These are phyloP conservation scores for Trypanosoma scelopori DNA, from an alignment of 208 protist species.

Conservation along the genomic window DNA sequence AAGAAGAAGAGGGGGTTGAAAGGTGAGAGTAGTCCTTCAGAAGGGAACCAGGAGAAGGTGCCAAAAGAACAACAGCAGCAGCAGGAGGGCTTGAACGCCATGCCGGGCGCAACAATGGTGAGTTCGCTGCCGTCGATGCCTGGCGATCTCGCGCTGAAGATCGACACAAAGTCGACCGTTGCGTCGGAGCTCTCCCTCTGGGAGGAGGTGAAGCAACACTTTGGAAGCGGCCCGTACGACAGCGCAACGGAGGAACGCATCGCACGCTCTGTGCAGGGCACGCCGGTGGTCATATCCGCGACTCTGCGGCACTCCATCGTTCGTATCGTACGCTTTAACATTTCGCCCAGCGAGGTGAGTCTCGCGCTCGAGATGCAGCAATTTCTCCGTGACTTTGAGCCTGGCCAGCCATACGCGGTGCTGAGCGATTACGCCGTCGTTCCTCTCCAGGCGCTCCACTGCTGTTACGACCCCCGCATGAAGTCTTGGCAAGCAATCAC, in stretches of 20 bases:
- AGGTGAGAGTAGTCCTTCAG: not conserved
- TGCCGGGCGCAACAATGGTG: not conserved
- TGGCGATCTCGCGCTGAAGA: conserved; percentile 61
- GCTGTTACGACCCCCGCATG: conserved; percentile 84
- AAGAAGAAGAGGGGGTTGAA: not conserved
- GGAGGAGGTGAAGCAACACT: conserved; percentile 85
- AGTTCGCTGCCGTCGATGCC: conserved; percentile 8
- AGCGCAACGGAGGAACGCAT: conserved; percentile 63
- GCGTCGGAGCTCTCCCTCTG: conserved; percentile 78
- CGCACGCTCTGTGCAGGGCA: conserved; percentile 55
- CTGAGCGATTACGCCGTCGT: conserved; percentile 52
- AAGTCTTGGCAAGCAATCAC: conserved; percentile 64
- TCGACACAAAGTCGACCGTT: conserved; percentile 88
- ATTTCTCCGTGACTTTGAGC: conserved; percentile 49
- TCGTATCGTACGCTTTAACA: conserved; percentile 62
- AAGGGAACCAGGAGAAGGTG: not conserved
- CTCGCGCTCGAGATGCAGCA: conserved; percentile 41
- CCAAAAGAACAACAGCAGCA: not conserved
- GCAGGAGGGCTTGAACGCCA: not conserved
- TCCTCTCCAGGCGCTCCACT: conserved; percentile 87
- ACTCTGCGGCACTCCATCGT: conserved; percentile 75
- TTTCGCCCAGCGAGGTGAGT: conserved; percentile 5
- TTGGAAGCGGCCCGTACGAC: conserved; percentile 77
- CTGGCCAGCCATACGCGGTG: conserved; percentile 75
- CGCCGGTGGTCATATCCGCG: conserved; percentile 65